Evolutionary conservation across 1,284 basidiomycete genomes (phyloP).

Genomic region (Rhodotorula sp.): DNA sequence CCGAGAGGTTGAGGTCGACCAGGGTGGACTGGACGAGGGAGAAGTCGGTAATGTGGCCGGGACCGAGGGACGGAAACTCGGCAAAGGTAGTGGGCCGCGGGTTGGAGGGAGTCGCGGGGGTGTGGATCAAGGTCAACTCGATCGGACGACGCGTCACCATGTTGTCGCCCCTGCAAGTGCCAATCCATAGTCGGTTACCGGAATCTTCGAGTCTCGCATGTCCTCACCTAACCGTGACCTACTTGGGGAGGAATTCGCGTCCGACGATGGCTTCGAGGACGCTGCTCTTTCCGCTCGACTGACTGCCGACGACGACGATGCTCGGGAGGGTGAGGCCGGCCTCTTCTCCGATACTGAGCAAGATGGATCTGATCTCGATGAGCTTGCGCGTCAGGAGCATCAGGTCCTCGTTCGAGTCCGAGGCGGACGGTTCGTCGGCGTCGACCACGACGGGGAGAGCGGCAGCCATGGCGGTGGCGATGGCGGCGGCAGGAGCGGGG

Average conservation of each 20-base stretch:
- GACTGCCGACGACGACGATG: slow-evolving; percentile 96
- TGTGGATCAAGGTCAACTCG: slow-evolving; percentile 94
- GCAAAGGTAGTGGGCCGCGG: slow-evolving; percentile 77
- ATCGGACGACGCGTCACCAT: slow-evolving; percentile 99
- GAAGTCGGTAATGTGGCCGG: slow-evolving; percentile 87
- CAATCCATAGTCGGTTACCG: background rate
- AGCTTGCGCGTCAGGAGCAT: slow-evolving; percentile 93
- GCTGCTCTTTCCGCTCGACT: slow-evolving; percentile 96
- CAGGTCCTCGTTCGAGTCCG: slow-evolving; percentile 54
- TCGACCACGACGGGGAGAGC: slow-evolving; percentile 68
- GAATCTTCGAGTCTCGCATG: too few relatives aligned
- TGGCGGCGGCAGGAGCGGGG: slow-evolving; percentile 19
- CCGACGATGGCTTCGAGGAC: slow-evolving; percentile 97
- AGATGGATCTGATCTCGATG: slow-evolving; percentile 91
- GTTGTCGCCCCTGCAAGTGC: slow-evolving; percentile 75
- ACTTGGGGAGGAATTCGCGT: slow-evolving; percentile 98
- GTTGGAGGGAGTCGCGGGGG: slow-evolving; percentile 59
- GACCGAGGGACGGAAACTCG: slow-evolving; percentile 85
- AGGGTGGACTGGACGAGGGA: slow-evolving; percentile 84
- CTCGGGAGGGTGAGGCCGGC: slow-evolving; percentile 90
- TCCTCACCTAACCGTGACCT: slow-evolving; percentile 44
- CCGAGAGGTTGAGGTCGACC: slow-evolving; percentile 91
- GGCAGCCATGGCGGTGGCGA: slow-evolving; percentile 58
- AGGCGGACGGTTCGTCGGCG: slow-evolving; percentile 59
- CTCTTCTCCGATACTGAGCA: slow-evolving; percentile 92